A percentile compares a stretch with the other conserved stretches of the same genome.
Evolutionary conservation across 345 rosid species (phyloP).

Genomic region (Mallotus nudiflorus): DNA sequence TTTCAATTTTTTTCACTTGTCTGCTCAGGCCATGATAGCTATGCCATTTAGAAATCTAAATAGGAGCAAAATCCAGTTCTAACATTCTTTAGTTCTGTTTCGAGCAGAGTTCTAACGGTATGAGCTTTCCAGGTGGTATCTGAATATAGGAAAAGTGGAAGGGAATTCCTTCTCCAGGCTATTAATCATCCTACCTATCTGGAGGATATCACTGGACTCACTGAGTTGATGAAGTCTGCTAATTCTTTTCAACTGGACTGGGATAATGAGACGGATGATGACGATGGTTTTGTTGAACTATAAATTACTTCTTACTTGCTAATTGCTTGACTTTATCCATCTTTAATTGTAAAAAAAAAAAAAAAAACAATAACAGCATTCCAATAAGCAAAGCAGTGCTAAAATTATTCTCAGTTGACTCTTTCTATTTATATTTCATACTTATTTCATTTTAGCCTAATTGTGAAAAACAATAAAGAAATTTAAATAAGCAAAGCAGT

Average conservation of each 20-base stretch:
- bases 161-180: constrained; percentile 73
- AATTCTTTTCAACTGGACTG: constrained; percentile 65
- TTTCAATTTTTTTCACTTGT: neutral
- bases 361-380: no score
- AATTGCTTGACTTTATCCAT: neutral
- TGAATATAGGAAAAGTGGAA: constrained; percentile 62
- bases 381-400: neutral
- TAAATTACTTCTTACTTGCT: constrained; percentile 8
- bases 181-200: constrained; percentile 93
- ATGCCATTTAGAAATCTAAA: neutral
- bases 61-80: no score
- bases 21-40: neutral
- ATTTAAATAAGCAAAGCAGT: no score
- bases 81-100: neutral
- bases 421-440: no score
- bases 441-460: no score
- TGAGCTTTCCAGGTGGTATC: constrained; percentile 60
- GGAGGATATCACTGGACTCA: constrained; percentile 90
- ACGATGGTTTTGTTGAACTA: constrained; percentile 42
- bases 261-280: constrained; percentile 55
- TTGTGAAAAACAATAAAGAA: no score
- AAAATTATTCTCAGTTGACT: neutral
- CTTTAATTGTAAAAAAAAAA: constrained; percentile 17
- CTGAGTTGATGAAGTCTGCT: constrained; percentile 76
- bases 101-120: constrained; percentile 4